phyloP scores from a whole-genome alignment of 352 stramenopile genomes.

The Globisporangium spiculum region DNA sequence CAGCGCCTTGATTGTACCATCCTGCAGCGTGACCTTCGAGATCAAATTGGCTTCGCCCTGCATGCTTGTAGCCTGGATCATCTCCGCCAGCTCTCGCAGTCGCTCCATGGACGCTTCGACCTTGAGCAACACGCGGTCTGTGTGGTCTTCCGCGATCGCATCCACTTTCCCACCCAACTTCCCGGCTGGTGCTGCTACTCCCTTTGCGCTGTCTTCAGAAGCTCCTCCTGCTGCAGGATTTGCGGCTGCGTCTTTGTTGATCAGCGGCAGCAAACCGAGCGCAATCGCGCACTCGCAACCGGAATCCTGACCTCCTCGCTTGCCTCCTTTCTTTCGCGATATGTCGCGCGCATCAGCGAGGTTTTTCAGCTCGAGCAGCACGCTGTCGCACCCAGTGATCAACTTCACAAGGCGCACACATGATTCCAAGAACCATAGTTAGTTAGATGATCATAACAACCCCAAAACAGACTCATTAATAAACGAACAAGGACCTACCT shows the following conservation, averaged over 20 bases:
- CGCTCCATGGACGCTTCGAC: constrained; percentile 71
- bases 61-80: constrained; percentile 83
- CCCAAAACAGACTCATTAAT: neutral
- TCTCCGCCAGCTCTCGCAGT: constrained; percentile 70
- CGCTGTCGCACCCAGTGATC: constrained; percentile 67
- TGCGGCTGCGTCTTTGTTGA: constrained; percentile 18
- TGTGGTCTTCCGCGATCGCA: constrained; percentile 71
- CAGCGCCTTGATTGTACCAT: constrained; percentile 55
- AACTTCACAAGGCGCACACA: constrained; percentile 24
- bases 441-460: neutral
- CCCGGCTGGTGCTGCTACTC: neutral
- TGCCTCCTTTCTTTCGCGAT: constrained; percentile 38
- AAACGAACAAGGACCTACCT: constrained; percentile 14
- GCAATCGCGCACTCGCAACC: constrained; percentile 58
- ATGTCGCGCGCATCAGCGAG: constrained; percentile 54
- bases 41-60: constrained; percentile 79
- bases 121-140: constrained; percentile 70
- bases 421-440: neutral
- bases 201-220: constrained; percentile 4
- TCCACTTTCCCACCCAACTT: constrained; percentile 30
- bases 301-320: constrained; percentile 22
- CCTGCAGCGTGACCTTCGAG: constrained; percentile 66
- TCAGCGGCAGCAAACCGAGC: constrained; percentile 57
- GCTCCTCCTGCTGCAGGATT: constrained; percentile 13
- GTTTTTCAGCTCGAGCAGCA: constrained; percentile 76